Evolutionary conservation across 2,329 filamentous ascomycete genomes (phyloP), one percentile per base, ranked within the genome.

Genomic region (Blumeriella jaapii): DNA sequence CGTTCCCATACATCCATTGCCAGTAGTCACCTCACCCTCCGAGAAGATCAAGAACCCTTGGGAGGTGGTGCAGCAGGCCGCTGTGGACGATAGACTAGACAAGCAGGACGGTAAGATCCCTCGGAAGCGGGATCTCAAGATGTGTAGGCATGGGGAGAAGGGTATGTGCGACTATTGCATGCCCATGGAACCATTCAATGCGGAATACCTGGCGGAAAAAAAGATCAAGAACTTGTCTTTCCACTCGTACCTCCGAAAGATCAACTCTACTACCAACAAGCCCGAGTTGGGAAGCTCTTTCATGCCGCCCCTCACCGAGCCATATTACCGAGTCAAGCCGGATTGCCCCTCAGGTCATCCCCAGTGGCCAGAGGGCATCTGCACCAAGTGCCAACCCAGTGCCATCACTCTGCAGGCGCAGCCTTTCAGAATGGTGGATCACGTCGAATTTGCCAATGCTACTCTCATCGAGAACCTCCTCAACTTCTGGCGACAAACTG

Each of bases 101-200:
- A 84, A 75, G 61, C 71, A 78, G 47, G 80, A 91, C 66, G 91
- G 91, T 47, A 98, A 94, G 63, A 94, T 95, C 33, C 64, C 74
- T 13, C 69, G 87, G 43, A 71, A 71, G 42, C 70, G 70, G 39
- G 84, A 93, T 56, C 58, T 62, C 39, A 83, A 82, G 56, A 91
- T 98, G 86, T 98, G 91, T 63, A 79, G 84, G 43, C 91, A 98
- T 58, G 89, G 89, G 1, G 78, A 82, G 33, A 96, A 94, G 61
- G 91, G 91, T 57, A 98, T 98, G 91, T 98, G 91, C 60, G 91
- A 98, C 61, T 93, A 95, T 61, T 98, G 91, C 63, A 93, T 93
- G 74, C 93, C 93, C 0, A 63, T 96, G 32, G 91, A 98, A 54
- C 91, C 91, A 1, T 98, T 93, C 60, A 79, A 93, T 53, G 60